Evolutionary conservation across 1,284 basidiomycete species (phyloP).

Genomic region (Moesziomyces sp.): DNA sequence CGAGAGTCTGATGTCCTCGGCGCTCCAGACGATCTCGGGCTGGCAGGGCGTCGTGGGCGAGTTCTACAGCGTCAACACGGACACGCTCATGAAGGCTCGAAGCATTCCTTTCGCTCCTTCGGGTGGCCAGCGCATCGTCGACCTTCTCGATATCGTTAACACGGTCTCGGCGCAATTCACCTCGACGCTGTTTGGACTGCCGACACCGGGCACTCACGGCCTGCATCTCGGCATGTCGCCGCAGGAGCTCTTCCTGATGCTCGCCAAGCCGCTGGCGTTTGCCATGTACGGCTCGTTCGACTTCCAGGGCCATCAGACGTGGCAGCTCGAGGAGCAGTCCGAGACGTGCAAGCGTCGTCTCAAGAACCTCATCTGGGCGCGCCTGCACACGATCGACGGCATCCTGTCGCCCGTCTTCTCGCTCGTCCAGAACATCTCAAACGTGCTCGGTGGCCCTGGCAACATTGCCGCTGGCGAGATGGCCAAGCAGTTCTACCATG

Average conservation of each 20-base stretch:
- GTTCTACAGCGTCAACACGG: constrained; percentile 30
- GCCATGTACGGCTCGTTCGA: constrained; percentile 51
- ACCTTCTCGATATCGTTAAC: constrained; percentile 44
- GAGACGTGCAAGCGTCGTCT: constrained; percentile 31
- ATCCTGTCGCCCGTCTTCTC: constrained; percentile 35
- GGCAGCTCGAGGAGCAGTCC: constrained; percentile 41
- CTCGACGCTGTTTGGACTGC: constrained; percentile 42
- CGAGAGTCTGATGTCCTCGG: constrained; percentile 33
- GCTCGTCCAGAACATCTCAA: constrained; percentile 42
- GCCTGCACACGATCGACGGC: constrained; percentile 37
- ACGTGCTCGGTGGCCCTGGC: constrained; percentile 44
- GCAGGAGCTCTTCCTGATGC: constrained; percentile 19
- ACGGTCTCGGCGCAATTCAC: constrained; percentile 44
- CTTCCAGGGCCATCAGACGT: constrained; percentile 46
- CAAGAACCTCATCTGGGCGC: constrained; percentile 43
- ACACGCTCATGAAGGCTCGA: constrained; percentile 13
- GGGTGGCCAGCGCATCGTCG: constrained; percentile 30
- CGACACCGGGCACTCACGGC: constrained; percentile 28
- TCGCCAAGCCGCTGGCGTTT: constrained; percentile 45
- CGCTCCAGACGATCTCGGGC: constrained; percentile 35
- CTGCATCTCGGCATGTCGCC: constrained; percentile 38
- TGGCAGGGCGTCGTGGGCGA: constrained; percentile 35
- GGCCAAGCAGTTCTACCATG: constrained; percentile 45
- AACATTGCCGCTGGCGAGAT: constrained; percentile 39
- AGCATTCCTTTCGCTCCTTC: constrained; percentile 21